Percentiles rank a stretch among this genome's conserved stretches.
phyloP scores from a whole-genome alignment of 768 basidiomycete genomes.

The Kwoniella sp. region DNA sequence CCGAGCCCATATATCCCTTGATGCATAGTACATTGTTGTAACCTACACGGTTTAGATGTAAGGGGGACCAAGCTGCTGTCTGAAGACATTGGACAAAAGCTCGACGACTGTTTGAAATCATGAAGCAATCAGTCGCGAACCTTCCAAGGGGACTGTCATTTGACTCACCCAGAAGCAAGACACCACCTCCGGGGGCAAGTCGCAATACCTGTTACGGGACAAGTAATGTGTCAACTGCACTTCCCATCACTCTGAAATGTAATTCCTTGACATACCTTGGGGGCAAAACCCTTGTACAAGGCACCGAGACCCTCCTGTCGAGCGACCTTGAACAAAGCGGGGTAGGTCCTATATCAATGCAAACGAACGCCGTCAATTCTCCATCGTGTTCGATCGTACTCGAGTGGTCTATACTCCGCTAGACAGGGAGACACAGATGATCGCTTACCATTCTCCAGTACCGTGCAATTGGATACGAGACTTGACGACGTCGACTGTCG shows the following conservation, averaged over 20 bases:
- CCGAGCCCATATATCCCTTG: background rate
- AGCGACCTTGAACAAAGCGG: slow-evolving; percentile 60
- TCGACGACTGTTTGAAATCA: slow-evolving; percentile 48
- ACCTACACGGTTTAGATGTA: slow-evolving; percentile 29
- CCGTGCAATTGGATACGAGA: slow-evolving; percentile 76
- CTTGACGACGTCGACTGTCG: slow-evolving; percentile 78
- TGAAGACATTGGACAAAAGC: slow-evolving; percentile 51
- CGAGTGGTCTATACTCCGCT: too few species aligned
- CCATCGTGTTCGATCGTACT: too few species aligned
- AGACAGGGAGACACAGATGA: background rate
- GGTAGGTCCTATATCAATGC: slow-evolving; percentile 92
- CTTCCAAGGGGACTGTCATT: background rate
- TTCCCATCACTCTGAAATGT: background rate
- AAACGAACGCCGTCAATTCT: slow-evolving; percentile 66
- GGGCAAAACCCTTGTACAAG: slow-evolving; percentile 71
- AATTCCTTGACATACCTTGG: slow-evolving; percentile 63
- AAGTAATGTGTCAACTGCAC: slow-evolving; percentile 1
- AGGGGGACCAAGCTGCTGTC: slow-evolving; percentile 53
- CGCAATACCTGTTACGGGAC: slow-evolving; percentile 60
- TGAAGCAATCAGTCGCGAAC: background rate
- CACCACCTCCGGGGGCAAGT: slow-evolving; percentile 92
- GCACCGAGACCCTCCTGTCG: slow-evolving; percentile 56
- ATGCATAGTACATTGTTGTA: background rate
- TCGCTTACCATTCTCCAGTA: slow-evolving; percentile 45
- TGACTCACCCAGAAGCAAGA: slow-evolving; percentile 70